Percentiles rank a stretch among this genome's conserved stretches.
Evolutionary conservation across 768 basidiomycete genomes (phyloP).

Genomic region (Mycena floridula): DNA sequence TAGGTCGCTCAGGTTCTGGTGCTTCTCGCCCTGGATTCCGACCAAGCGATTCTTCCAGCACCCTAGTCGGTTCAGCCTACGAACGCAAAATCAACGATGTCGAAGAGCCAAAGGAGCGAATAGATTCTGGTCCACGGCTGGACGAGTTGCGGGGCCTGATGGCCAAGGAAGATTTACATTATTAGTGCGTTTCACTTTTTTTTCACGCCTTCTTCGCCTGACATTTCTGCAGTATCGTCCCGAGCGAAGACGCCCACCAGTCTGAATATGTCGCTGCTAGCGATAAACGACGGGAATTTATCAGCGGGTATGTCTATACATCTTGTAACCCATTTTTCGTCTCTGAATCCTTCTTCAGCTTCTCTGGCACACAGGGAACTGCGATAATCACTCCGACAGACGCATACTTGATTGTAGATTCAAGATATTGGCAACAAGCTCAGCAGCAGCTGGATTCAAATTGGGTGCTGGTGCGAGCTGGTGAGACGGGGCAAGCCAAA

Average conservation of each 20-base stretch:
- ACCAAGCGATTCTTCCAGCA: constrained; percentile 62
- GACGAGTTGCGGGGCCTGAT: constrained; percentile 60
- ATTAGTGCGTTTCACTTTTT: constrained; percentile 44
- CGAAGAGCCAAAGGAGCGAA: constrained; percentile 43
- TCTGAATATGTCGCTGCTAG: constrained; percentile 76
- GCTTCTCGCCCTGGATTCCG: constrained; percentile 31
- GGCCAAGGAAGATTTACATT: constrained; percentile 63
- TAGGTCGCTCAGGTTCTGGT: constrained; percentile 13
- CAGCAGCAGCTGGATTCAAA: constrained; percentile 61
- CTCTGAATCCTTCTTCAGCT: constrained; percentile 33
- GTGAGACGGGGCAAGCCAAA: constrained; percentile 43
- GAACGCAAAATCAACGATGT: constrained; percentile 66
- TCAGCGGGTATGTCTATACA: constrained; percentile 55
- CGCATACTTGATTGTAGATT: constrained; percentile 76
- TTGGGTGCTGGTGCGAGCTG: constrained; percentile 66
- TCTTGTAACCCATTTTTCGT: constrained; percentile 18
- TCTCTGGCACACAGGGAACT: constrained; percentile 62
- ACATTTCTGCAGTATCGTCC: constrained; percentile 49
- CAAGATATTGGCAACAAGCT: constrained; percentile 82
- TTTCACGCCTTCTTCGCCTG: constrained; percentile 4
- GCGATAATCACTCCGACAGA: constrained; percentile 60
- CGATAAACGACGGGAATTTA: constrained; percentile 74
- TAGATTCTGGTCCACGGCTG: constrained; percentile 56
- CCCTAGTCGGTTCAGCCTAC: constrained; percentile 68
- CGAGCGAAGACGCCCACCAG: constrained; percentile 76